Percentiles rank a stretch among this genome's conserved stretches.
phyloP scores from a whole-genome alignment of 345 rosid genomes.

The Populus alba region DNA sequence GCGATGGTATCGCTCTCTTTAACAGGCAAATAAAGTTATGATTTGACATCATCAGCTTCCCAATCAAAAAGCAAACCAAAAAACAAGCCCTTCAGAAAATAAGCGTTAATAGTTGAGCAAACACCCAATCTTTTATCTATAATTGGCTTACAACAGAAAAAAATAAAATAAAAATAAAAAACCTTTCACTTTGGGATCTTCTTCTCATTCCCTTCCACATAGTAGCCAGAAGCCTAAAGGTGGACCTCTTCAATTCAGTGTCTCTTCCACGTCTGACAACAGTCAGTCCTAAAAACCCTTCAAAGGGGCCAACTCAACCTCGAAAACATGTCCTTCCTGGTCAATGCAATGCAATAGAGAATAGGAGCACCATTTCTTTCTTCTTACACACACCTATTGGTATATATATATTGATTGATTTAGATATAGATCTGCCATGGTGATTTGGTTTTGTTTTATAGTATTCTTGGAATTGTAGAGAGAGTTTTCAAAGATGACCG shows the following conservation, averaged over 20 bases:
- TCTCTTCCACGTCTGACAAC: not conserved
- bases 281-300: slow-evolving; percentile 8
- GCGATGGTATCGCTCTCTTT: not conserved
- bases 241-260: slow-evolving; percentile 5
- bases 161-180: not conserved
- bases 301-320: slow-evolving; percentile 1
- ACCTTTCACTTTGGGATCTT: not conserved
- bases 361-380: not conserved
- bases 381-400: not conserved
- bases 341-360: slow-evolving; percentile 31
- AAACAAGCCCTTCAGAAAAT: not conserved
- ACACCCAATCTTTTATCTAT: not conserved
- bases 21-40: not conserved
- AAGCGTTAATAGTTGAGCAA: not conserved
- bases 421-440: slow-evolving; percentile 31
- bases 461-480: slow-evolving; percentile 11
- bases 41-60: slow-evolving; percentile 8
- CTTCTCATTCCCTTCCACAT: not conserved
- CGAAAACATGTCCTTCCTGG: not conserved
- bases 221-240: not conserved
- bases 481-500: slow-evolving; percentile 43
- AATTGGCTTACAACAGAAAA: not conserved
- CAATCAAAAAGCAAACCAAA: not conserved
- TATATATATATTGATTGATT: not conserved
- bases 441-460: slow-evolving; percentile 8